phyloP scores from a whole-genome alignment of 345 rosid genomes.

The Rhodomyrtus tomentosa region DNA sequence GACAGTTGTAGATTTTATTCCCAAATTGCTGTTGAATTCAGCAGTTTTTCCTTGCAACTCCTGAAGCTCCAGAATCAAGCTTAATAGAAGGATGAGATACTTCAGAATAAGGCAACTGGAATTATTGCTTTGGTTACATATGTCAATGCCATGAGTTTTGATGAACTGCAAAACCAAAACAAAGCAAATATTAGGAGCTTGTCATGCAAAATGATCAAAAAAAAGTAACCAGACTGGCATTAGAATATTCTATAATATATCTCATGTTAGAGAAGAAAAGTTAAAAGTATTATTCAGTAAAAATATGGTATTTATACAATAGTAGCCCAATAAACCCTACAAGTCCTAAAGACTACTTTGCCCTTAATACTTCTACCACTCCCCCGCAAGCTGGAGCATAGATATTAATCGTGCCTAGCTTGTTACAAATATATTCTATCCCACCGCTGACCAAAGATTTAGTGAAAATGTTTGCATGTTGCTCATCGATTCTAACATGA shows the following conservation, averaged over 20 bases:
- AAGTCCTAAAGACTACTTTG: no score
- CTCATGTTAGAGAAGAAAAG: no score
- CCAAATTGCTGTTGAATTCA: slow-evolving; percentile 15
- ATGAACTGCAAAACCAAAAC: slow-evolving; percentile 41
- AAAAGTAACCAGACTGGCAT: background rate
- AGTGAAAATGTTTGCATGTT: no score
- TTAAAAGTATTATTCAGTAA: no score
- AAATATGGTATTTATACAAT: no score
- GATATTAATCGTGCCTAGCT: no score
- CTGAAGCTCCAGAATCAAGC: slow-evolving; percentile 59
- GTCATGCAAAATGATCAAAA: background rate
- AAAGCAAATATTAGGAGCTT: background rate
- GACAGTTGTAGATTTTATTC: slow-evolving; percentile 9
- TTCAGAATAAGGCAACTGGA: slow-evolving; percentile 37
- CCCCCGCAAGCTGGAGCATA: no score
- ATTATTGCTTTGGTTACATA: slow-evolving; percentile 36
- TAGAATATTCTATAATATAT: background rate
- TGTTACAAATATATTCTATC: no score
- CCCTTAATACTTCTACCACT: no score
- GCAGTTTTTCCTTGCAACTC: slow-evolving; percentile 31
- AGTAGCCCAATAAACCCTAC: no score
- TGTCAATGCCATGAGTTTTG: slow-evolving; percentile 23
- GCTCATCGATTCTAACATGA: no score
- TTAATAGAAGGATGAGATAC: slow-evolving; percentile 43
- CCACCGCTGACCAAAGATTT: no score